A percentile compares a stretch with the other conserved stretches of the same genome.
phyloP scores from a whole-genome alignment of 1,284 basidiomycete genomes.

The Naganishia sp. region DNA sequence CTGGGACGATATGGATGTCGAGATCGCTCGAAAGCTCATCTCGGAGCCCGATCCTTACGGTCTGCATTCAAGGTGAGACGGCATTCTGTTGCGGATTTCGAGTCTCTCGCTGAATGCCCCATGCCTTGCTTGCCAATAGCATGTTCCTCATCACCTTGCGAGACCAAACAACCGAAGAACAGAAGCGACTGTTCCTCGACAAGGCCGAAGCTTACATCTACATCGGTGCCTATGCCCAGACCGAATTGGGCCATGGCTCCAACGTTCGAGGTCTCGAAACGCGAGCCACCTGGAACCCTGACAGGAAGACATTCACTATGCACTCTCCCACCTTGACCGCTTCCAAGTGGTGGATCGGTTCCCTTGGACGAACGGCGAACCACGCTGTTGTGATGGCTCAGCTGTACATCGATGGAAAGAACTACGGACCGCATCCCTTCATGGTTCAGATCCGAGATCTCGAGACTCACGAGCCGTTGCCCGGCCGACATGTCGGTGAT shows the following conservation, averaged over 20 bases:
- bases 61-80: conserved; percentile 26
- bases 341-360: conserved; percentile 82
- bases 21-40: conserved; percentile 24
- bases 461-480: conserved; percentile 31
- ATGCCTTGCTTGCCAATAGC: conserved; percentile 1
- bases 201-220: conserved; percentile 27
- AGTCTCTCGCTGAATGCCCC: neutral
- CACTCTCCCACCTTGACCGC: conserved; percentile 74
- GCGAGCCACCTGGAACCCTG: conserved; percentile 70
- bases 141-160: conserved; percentile 33
- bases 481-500: conserved; percentile 29
- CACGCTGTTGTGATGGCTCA: conserved; percentile 78
- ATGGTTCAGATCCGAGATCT: conserved; percentile 68
- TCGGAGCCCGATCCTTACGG: conserved; percentile 30
- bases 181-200: conserved; percentile 31
- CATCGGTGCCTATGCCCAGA: conserved; percentile 67
- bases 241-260: conserved; percentile 74
- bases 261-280: conserved; percentile 73
- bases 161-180: conserved; percentile 30
- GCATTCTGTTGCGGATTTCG: neutral
- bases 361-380: conserved; percentile 69
- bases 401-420: conserved; percentile 66
- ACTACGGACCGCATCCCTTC: conserved; percentile 75
- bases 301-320: conserved; percentile 71
- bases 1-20: conserved; percentile 27